These are phyloP conservation scores for Iberis pinnata DNA, from an alignment of 345 rosid species.

Conservation along the genomic window DNA sequence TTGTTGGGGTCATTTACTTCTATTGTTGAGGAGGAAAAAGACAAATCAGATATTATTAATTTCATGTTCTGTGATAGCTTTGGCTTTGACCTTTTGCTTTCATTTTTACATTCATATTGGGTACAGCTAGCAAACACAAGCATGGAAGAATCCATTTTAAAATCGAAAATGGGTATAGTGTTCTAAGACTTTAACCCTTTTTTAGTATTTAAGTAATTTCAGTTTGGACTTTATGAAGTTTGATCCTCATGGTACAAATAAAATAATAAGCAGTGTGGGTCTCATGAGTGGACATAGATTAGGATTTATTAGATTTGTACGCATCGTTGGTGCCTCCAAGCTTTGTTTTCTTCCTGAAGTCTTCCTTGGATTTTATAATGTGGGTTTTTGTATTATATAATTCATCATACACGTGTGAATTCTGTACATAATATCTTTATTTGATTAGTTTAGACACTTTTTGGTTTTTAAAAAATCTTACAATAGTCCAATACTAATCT, in stretches of 20 bases:
- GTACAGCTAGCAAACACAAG: slow-evolving; percentile 26
- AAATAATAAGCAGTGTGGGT: slow-evolving; percentile 32
- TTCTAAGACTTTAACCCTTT: slow-evolving; percentile 18
- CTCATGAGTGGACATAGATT: slow-evolving; percentile 21
- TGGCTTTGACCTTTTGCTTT: too few species aligned
- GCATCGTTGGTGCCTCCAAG: slow-evolving; percentile 29
- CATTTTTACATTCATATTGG: slow-evolving; percentile 10
- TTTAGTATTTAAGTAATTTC: slow-evolving; percentile 18
- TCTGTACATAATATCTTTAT: slow-evolving; percentile 3
- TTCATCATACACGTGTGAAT: slow-evolving; percentile 27
- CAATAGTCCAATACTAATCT: too few species aligned
- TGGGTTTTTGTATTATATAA: slow-evolving; percentile 20
- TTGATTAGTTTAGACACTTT: slow-evolving; percentile 1
- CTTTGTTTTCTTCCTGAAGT: slow-evolving; percentile 11
- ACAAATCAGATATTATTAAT: slow-evolving; percentile 20
- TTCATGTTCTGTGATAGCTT: too few species aligned
- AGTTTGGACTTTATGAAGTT: slow-evolving; percentile 17
- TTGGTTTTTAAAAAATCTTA: too few species aligned
- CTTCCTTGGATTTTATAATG: slow-evolving; percentile 22
- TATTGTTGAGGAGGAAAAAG: slow-evolving; percentile 15
- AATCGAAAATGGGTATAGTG: slow-evolving; percentile 16
- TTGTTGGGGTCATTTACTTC: slow-evolving; percentile 1
- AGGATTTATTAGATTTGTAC: slow-evolving; percentile 30
- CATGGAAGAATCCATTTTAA: slow-evolving; percentile 5
- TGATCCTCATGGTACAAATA: slow-evolving; percentile 33